phyloP scores from a whole-genome alignment of 2,329 filamentous ascomycete species.

The Arthrobotrys musiformis region DNA sequence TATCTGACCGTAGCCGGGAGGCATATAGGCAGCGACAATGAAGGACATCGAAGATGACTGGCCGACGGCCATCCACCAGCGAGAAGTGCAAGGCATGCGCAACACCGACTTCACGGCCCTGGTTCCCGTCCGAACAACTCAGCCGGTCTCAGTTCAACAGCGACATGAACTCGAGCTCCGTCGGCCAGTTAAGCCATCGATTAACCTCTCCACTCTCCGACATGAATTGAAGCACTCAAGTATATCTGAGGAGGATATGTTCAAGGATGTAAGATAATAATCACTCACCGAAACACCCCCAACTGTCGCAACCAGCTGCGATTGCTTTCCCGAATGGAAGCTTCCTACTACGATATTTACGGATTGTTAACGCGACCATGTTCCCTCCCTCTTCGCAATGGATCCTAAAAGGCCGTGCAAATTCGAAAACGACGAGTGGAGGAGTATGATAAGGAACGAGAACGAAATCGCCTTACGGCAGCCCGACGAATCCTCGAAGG shows the following conservation, averaged over 20 bases:
- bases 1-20: background rate
- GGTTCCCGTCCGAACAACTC: constrained; percentile 24
- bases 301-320: constrained; percentile 18
- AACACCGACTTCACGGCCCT: constrained; percentile 43
- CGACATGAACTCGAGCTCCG: constrained; percentile 35
- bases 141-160: constrained; percentile 23
- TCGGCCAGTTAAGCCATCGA: constrained; percentile 39
- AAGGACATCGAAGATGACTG: constrained; percentile 46
- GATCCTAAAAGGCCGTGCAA: constrained; percentile 49
- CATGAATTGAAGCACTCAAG: constrained; percentile 51
- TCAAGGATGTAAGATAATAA: constrained; percentile 56
- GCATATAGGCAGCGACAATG: constrained; percentile 17
- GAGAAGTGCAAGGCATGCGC: constrained; percentile 40
- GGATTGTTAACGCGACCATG: constrained; percentile 51
- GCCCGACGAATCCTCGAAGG: constrained; percentile 8
- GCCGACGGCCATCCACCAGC: constrained; percentile 37
- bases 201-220: constrained; percentile 39
- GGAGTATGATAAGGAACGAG: constrained; percentile 47
- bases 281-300: constrained; percentile 20
- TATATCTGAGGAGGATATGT: constrained; percentile 54
- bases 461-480: constrained; percentile 35
- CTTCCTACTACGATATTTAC: constrained; percentile 6
- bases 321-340: constrained; percentile 22
- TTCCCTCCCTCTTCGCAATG: constrained; percentile 27
- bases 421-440: constrained; percentile 48